Evolutionary conservation across 768 basidiomycete species (phyloP).

Genomic region (Clitopilus passeckerianus): DNA sequence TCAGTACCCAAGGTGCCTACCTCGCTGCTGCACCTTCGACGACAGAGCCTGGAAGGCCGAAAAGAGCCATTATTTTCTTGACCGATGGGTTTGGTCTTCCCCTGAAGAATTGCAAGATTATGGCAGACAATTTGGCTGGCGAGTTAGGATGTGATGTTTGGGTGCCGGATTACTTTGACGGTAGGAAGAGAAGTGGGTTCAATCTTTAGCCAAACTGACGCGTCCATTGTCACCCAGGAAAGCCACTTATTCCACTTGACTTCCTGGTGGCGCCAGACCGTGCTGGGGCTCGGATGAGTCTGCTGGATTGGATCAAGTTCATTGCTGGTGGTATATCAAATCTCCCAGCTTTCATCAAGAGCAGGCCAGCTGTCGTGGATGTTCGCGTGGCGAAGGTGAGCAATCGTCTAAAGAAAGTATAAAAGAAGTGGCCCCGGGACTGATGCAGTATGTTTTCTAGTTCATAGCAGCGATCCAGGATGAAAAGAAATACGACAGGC

Average conservation of each 20-base stretch:
- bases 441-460: constrained; percentile 14
- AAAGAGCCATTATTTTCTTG: constrained; percentile 38
- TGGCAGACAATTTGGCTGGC: constrained; percentile 44
- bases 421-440: not conserved
- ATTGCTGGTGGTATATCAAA: constrained; percentile 18
- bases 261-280: not conserved
- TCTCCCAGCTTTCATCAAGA: constrained; percentile 22
- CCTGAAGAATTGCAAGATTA: constrained; percentile 44
- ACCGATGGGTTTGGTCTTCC: constrained; percentile 53
- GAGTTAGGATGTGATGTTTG: constrained; percentile 48
- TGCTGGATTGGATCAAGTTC: constrained; percentile 22
- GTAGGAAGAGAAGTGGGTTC: constrained; percentile 13
- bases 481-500: constrained; percentile 34
- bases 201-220: too few relatives aligned
- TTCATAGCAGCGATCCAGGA: constrained; percentile 30
- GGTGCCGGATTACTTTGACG: constrained; percentile 52
- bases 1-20: constrained; percentile 36
- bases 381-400: constrained; percentile 25
- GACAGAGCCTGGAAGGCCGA: constrained; percentile 6
- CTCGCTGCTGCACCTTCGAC: constrained; percentile 23
- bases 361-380: constrained; percentile 26
- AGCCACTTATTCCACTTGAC: not conserved
- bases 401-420: constrained; percentile 3
- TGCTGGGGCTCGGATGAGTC: constrained; percentile 24
- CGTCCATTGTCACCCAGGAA: not conserved